Evolutionary conservation across 495 filamentous ascomycete genomes (phyloP).

Genomic region (Lepraria neglecta): DNA sequence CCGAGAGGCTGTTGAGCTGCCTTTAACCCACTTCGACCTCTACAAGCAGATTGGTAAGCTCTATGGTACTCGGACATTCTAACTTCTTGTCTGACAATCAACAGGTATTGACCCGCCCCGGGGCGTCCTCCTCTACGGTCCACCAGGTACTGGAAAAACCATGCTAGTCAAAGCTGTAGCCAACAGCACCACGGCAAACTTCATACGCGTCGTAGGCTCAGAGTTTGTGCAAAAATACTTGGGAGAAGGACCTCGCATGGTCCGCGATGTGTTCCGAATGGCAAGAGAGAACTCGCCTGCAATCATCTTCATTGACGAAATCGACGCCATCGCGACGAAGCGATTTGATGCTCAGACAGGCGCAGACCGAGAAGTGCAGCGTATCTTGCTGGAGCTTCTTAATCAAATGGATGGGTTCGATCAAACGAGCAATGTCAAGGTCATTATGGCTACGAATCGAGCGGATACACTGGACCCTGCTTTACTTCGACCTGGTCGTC

Average conservation of each 20-base stretch:
- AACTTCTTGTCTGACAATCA: slow-evolving; percentile 27
- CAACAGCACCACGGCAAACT: slow-evolving; percentile 95
- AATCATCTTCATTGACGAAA: slow-evolving; percentile 99
- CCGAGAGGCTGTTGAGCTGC: slow-evolving; percentile 91
- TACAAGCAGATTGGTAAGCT: slow-evolving; percentile 85
- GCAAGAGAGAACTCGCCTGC: slow-evolving; percentile 94
- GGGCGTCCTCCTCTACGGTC: slow-evolving; percentile 91
- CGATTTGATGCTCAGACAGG: slow-evolving; percentile 98
- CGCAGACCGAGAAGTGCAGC: slow-evolving; percentile 95
- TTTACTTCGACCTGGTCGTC: slow-evolving; percentile 83
- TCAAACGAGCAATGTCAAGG: slow-evolving; percentile 96
- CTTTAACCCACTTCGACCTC: slow-evolving; percentile 92
- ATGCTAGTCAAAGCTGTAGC: slow-evolving; percentile 99
- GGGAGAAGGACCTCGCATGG: slow-evolving; percentile 96
- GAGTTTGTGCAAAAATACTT: slow-evolving; percentile 99
- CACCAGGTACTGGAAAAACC: slow-evolving; percentile 95
- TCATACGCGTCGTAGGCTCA: slow-evolving; percentile 95
- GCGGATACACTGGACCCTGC: slow-evolving; percentile 96
- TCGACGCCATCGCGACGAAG: slow-evolving; percentile 97
- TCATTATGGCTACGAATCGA: slow-evolving; percentile 99
- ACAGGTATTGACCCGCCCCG: slow-evolving; percentile 92
- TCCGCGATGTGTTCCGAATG: slow-evolving; percentile 98
- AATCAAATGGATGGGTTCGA: slow-evolving; percentile 99
- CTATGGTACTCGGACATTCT: neutral
- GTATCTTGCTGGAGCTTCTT: slow-evolving; percentile 90